These are phyloP conservation scores for Gigaspora rosea DNA, from an alignment of 192 early-diverging fungal species.

Conservation along the genomic window DNA sequence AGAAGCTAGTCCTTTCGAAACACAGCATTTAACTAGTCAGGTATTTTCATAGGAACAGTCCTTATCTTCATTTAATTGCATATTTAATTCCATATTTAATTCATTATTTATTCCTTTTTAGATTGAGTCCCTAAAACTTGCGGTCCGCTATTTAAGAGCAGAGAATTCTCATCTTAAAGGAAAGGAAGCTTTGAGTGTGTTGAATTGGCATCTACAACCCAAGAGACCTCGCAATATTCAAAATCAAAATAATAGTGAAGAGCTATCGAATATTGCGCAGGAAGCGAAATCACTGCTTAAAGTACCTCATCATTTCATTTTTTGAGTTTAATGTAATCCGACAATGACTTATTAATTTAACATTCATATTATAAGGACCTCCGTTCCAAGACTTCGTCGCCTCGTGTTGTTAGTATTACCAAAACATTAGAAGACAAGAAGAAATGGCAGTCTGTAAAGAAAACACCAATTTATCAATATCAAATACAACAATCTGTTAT, in stretches of 20 bases:
- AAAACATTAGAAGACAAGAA: conserved; percentile 34
- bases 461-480: conserved; percentile 54
- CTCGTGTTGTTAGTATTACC: conserved; percentile 52
- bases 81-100: too few relatives aligned
- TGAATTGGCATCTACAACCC: conserved; percentile 34
- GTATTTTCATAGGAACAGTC: neutral
- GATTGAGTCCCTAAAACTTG: conserved; percentile 73
- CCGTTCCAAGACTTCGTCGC: conserved; percentile 47
- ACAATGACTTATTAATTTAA: neutral
- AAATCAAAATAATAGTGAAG: conserved; percentile 19
- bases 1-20: neutral
- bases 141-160: conserved; percentile 71
- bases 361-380: conserved; percentile 36
- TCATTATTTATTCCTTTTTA: conserved; percentile 35
- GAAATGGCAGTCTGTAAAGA: conserved; percentile 52
- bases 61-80: neutral
- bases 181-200: conserved; percentile 47
- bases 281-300: conserved; percentile 54
- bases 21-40: conserved; percentile 12
- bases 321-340: neutral
- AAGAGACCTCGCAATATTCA: neutral
- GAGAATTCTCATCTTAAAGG: conserved; percentile 85
- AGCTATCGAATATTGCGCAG: conserved; percentile 44
- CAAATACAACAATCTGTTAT: conserved; percentile 56
- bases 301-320: conserved; percentile 27